These are phyloP conservation scores for Aspergillus sp. DNA, from an alignment of 2,329 filamentous ascomycete species.

Conservation along the genomic window DNA sequence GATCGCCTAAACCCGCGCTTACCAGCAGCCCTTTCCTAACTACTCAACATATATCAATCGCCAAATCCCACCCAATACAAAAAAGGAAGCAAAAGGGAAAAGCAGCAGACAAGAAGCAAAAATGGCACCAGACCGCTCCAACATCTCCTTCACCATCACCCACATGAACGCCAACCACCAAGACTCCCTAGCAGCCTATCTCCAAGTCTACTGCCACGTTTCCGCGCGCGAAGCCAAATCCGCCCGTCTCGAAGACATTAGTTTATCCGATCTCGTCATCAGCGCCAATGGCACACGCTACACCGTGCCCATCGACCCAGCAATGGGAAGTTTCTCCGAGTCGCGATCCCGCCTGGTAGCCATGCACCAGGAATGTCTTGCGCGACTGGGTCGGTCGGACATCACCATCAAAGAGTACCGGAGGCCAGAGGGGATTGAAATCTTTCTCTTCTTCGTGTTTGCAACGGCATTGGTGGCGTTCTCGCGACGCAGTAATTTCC, in stretches of 20 bases:
- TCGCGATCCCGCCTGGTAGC: constrained; percentile 70
- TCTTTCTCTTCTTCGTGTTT: constrained; percentile 58
- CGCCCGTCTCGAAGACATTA: constrained; percentile 66
- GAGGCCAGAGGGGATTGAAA: constrained; percentile 52
- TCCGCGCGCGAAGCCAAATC: constrained; percentile 57
- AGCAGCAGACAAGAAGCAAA: neutral
- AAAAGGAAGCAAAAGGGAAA: neutral
- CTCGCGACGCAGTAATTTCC: constrained; percentile 54
- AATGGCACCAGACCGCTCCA: constrained; percentile 26
- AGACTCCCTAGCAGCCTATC: constrained; percentile 72
- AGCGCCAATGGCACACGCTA: constrained; percentile 50
- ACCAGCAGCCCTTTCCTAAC: neutral
- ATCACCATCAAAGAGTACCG: constrained; percentile 56
- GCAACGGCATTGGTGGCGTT: constrained; percentile 57
- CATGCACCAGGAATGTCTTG: constrained; percentile 66
- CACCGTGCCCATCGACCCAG: constrained; percentile 67
- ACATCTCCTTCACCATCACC: constrained; percentile 65
- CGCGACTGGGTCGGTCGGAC: constrained; percentile 61
- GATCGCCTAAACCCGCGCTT: too few relatives aligned
- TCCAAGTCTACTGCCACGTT: constrained; percentile 69
- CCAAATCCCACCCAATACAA: too few relatives aligned
- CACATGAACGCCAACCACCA: constrained; percentile 89
- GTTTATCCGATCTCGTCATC: constrained; percentile 64
- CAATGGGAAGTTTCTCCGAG: constrained; percentile 68
- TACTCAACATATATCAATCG: neutral